Evolutionary conservation across 2,329 filamentous ascomycete species (phyloP), one percentile per base, ranked within the genome.

Genomic region (Neodidymelliopsis sp.): DNA sequence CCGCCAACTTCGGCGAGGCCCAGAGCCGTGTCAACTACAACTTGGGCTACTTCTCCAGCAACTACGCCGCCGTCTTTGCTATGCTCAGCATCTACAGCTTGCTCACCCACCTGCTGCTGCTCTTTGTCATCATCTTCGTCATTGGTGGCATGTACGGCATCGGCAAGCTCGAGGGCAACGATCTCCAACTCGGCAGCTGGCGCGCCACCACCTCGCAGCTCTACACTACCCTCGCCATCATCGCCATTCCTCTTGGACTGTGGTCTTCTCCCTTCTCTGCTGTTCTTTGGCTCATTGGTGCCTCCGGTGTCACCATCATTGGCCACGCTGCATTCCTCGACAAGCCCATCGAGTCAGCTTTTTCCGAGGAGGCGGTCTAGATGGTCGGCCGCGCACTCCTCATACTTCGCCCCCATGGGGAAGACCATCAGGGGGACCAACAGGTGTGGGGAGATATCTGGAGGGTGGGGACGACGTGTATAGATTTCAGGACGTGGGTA

Each of bases 351-450:
- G 94, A 97, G 87, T 93, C 95, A 92, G 92, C 92, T 97, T 99
- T 99, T 97, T 97, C 93, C 84, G 94, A 95, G 92, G 94, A 99
- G 93, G 93, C 94, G 92, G 94, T 99, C 89, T 99, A 97, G 87
- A 84, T 95, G 92, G 92, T 97, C 94, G 93, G 91, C 93, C 93
- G 94, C 94, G 89, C 94, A 88, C 92, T 96, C 93, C 92, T 79
- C 79, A 82, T 77, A 79, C 79, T 82, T 87, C 88, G 91, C 91
- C 92, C 90, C 87, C 81, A 85, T 92, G 90, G 93, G 93, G 92
- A 97, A 97, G 93, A 97, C 91, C 91, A 94, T 89, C 90, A 84
- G 89, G 90, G 89, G 89, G 86, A 77, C 76, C 72, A 69, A 57
- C 59, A 47, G 59, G 65, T 77, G 78, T 70, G 66, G 74, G 70